phyloP scores from a whole-genome alignment of 2,329 filamentous ascomycete genomes.

The Cladorrhinum sp. region DNA sequence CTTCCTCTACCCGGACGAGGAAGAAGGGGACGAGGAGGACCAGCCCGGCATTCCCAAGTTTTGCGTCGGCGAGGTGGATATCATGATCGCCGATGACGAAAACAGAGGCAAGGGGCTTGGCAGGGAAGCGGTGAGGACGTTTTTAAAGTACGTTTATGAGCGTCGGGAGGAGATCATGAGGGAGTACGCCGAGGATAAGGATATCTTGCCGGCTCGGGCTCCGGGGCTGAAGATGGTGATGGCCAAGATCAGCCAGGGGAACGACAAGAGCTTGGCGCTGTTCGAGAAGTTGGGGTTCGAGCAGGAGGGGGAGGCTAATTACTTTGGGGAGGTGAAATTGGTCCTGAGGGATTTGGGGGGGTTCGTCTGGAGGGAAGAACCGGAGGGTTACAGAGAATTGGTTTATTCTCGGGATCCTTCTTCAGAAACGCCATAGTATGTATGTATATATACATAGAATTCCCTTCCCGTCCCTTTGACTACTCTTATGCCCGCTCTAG shows the following conservation, averaged over 20 bases:
- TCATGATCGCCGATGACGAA: slow-evolving; percentile 71
- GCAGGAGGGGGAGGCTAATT: slow-evolving; percentile 52
- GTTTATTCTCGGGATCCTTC: background rate
- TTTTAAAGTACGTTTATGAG: slow-evolving; percentile 65
- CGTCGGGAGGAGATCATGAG: slow-evolving; percentile 53
- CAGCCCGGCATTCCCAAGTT: slow-evolving; percentile 22
- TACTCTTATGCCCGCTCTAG: too few species aligned
- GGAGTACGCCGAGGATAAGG: slow-evolving; percentile 44
- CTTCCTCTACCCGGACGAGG: slow-evolving; percentile 65
- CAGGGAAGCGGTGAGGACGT: slow-evolving; percentile 59
- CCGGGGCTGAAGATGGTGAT: slow-evolving; percentile 31
- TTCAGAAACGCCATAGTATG: too few species aligned
- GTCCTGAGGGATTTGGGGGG: slow-evolving; percentile 35
- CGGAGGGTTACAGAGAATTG: slow-evolving; percentile 26
- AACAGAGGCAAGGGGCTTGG: slow-evolving; percentile 65
- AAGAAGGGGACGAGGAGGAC: slow-evolving; percentile 42
- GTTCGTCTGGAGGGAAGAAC: slow-evolving; percentile 5
- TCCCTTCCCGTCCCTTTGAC: background rate
- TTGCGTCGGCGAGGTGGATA: slow-evolving; percentile 70
- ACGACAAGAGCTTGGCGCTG: slow-evolving; percentile 49
- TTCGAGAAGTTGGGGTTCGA: slow-evolving; percentile 51
- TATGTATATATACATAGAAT: background rate
- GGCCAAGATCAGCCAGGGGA: slow-evolving; percentile 52
- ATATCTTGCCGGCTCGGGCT: background rate
- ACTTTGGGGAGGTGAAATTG: slow-evolving; percentile 59